Base-by-base conservation (phyloP, 2,329 filamentous ascomycete genomes). In the Diaporthe australafricana region DNA sequence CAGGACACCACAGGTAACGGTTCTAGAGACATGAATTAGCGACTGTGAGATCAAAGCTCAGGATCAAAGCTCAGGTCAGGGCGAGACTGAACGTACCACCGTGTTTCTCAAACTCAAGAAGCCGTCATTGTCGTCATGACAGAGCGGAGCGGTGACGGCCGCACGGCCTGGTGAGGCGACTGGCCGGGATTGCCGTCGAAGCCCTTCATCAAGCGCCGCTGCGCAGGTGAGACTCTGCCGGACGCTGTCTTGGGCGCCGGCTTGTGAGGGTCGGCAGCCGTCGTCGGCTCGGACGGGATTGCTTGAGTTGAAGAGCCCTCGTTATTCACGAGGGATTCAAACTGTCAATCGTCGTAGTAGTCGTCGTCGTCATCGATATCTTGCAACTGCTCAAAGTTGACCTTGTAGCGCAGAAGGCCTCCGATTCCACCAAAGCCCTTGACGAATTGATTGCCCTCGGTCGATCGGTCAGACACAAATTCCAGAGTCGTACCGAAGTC, bases 371-470 rank as follows among this genome's bases (percentile, higher is more conserved):
- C 95, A 80, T 93, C 91, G 80, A 93, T 89, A 83, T 98, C 96
- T 84, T 93, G 93, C 84, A 99, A 90, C 85, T 99, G 97, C 86
- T 99, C 97, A 86, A 99, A 99, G 88, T 99, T 99, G 88, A 99
- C 94, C 88, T 98, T 98, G 91, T 99, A 99, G 78, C 96, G 95
- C 81, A 99, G 91, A 80, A 99, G 92, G 76, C 96, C 96, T 77
- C 96, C 96, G 78, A 99, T 98, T 81, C 96, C 96, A 92, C 96
- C 96, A 81, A 99, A 99, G 75, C 96, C 96, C 88, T 98, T 98
- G 80, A 99, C 96, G 85, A 99, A 99, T 87, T 99, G 96, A 86
- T 99, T 99, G 82, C 96, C 96, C 86, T 99, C 96, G 74, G 94
- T 97, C 73, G 96, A 98, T 76, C 95, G 93, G 83, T 99, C 97